phyloP scores from a whole-genome alignment of 23 red algal genomes.

The Gracilaria domingensis region DNA sequence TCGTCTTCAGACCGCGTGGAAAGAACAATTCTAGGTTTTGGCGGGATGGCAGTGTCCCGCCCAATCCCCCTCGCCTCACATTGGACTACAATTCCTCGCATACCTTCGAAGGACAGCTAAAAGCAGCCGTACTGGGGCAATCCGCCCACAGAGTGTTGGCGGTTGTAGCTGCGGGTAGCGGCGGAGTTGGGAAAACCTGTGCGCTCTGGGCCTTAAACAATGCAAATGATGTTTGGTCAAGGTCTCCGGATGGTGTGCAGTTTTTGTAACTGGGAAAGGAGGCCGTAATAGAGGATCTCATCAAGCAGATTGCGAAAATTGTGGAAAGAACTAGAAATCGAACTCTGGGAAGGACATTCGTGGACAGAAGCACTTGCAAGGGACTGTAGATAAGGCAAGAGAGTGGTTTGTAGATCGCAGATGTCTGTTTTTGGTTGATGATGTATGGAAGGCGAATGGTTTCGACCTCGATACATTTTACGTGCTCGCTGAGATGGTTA shows the following conservation, averaged over 20 bases:
- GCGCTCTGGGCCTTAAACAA: not conserved
- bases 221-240: not conserved
- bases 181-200: not conserved
- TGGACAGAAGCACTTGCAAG: not conserved
- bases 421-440: slow-evolving; percentile 6
- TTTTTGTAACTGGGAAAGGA: not conserved
- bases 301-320: not conserved
- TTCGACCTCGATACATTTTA: too few species aligned
- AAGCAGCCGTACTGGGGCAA: not conserved
- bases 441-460: not conserved
- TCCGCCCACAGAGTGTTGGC: not conserved
- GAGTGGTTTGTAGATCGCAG: not conserved
- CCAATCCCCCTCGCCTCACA: not conserved
- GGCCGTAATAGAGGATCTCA: not conserved
- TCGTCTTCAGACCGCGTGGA: slow-evolving; percentile 82
- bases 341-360: not conserved
- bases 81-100: not conserved
- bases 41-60: too few species aligned
- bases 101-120: not conserved
- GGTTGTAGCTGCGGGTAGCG: not conserved
- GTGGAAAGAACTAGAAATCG: not conserved
- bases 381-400: too few species aligned
- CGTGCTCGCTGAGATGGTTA: too few species aligned
- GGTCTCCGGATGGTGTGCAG: slow-evolving; percentile 14
- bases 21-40: slow-evolving; percentile 89